Conservation (phyloP, 345 rosid species). For the Citrus maxima region DNA sequence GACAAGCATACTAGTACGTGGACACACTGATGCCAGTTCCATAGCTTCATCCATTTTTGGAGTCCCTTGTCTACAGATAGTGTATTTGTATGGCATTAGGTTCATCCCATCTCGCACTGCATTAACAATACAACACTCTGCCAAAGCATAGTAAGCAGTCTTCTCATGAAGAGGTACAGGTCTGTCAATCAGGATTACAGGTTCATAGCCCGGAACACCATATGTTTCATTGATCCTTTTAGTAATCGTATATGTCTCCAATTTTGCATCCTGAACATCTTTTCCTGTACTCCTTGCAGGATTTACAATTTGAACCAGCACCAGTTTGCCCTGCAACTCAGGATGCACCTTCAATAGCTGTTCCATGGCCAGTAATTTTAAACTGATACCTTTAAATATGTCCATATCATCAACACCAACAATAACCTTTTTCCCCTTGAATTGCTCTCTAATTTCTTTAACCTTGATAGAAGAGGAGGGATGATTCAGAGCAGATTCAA, state of each 20-base stretch:
- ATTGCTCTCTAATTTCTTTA: conserved; percentile 41
- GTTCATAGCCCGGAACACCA: conserved; percentile 39
- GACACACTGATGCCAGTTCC: conserved; percentile 30
- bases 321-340: conserved; percentile 31
- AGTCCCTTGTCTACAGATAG: conserved; percentile 44
- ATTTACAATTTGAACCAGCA: conserved; percentile 43
- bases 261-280: conserved; percentile 43
- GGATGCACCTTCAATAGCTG: conserved; percentile 39
- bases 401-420: conserved; percentile 53
- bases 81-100: conserved; percentile 48
- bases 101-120: conserved; percentile 57
- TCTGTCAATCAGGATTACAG: conserved; percentile 46
- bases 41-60: conserved; percentile 27
- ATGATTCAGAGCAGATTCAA: conserved; percentile 41
- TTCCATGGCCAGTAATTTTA: conserved; percentile 43
- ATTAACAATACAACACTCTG: conserved; percentile 50
- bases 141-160: conserved; percentile 51
- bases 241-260: conserved; percentile 35
- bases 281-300: conserved; percentile 51
- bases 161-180: conserved; percentile 42
- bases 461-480: conserved; percentile 37
- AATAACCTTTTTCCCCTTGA: conserved; percentile 31
- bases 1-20: conserved; percentile 42
- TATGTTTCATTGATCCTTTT: conserved; percentile 37
- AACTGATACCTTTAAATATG: conserved; percentile 50